These are phyloP conservation scores for Shiraia bambusicola DNA, from an alignment of 2,329 filamentous ascomycete genomes.

Conservation along the genomic window DNA sequence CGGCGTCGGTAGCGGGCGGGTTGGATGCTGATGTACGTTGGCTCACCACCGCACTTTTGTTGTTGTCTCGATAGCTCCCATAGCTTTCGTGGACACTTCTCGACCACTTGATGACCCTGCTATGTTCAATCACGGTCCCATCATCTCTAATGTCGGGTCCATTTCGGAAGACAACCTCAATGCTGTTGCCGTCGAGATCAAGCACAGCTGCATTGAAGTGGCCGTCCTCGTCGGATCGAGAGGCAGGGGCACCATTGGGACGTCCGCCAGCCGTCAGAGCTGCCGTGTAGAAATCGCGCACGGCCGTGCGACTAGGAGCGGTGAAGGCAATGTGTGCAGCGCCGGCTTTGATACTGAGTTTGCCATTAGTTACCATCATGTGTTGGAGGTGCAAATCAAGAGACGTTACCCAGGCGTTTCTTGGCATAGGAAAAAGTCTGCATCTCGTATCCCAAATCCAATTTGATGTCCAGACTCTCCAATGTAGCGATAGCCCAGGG, in stretches of 20 bases:
- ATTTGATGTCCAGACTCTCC: slow-evolving; percentile 62
- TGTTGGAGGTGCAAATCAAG: slow-evolving; percentile 10
- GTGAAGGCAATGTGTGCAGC: slow-evolving; percentile 67
- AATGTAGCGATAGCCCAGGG: slow-evolving; percentile 73
- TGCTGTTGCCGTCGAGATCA: slow-evolving; percentile 81
- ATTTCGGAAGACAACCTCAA: slow-evolving; percentile 71
- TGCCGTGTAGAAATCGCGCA: slow-evolving; percentile 70
- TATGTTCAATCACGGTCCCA: slow-evolving; percentile 45
- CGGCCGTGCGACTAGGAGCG: slow-evolving; percentile 64
- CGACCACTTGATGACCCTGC: slow-evolving; percentile 48
- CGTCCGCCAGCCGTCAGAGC: slow-evolving; percentile 66
- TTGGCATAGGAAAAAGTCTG: slow-evolving; percentile 66
- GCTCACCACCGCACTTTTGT: slow-evolving; percentile 35
- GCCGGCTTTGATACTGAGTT: slow-evolving; percentile 49
- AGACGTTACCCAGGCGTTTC: slow-evolving; percentile 58
- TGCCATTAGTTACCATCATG: slow-evolving; percentile 24
- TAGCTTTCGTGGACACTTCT: slow-evolving; percentile 35
- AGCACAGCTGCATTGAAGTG: slow-evolving; percentile 65
- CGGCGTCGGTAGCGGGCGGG: slow-evolving; percentile 24
- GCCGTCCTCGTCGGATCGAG: slow-evolving; percentile 55
- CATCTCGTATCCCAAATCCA: slow-evolving; percentile 60
- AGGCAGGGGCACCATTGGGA: slow-evolving; percentile 58
- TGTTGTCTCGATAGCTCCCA: slow-evolving; percentile 34
- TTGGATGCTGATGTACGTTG: slow-evolving; percentile 29
- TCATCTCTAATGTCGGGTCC: slow-evolving; percentile 43